A percentile compares a stretch with the other conserved stretches of the same genome.
These are phyloP conservation scores for Epichloe bromicola DNA, from an alignment of 2,329 filamentous ascomycete species.

Conservation along the genomic window DNA sequence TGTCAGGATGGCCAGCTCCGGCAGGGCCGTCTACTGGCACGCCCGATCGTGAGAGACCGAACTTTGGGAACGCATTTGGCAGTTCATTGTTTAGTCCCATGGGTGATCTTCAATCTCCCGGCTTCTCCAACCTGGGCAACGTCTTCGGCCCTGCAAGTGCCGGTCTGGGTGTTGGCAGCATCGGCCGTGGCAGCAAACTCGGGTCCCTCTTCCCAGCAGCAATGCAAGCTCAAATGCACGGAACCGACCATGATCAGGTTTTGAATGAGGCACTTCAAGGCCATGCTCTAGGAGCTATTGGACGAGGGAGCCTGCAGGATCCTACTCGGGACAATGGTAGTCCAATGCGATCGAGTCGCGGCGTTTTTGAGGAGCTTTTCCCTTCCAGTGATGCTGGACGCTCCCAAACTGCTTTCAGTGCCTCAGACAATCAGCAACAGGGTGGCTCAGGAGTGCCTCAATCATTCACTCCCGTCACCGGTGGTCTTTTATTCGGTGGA, in stretches of 20 bases:
- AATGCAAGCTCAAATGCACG: constrained; percentile 86
- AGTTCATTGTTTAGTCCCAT: constrained; percentile 68
- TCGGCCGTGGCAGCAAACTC: constrained; percentile 68
- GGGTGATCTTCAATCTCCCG: constrained; percentile 65
- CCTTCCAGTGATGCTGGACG: constrained; percentile 22
- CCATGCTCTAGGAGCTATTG: constrained; percentile 54
- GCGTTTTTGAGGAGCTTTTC: constrained; percentile 43
- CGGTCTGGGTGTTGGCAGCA: constrained; percentile 47
- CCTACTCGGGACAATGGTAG: constrained; percentile 45
- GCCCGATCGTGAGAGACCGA: constrained; percentile 50
- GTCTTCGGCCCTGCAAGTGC: constrained; percentile 55
- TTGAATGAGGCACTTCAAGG: constrained; percentile 43
- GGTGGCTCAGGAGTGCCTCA: constrained; percentile 19
- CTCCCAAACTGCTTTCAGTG: constrained; percentile 23
- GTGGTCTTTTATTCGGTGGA: constrained; percentile 22
- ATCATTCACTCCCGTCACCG: constrained; percentile 23
- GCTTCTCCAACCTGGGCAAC: constrained; percentile 51
- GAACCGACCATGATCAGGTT: constrained; percentile 51
- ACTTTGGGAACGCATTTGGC: constrained; percentile 51
- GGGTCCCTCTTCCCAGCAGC: constrained; percentile 76
- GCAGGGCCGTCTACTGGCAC: constrained; percentile 46
- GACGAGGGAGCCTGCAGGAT: constrained; percentile 43
- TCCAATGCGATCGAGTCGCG: constrained; percentile 41
- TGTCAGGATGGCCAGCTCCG: constrained; percentile 50
- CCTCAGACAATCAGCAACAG: constrained; percentile 24